Evolutionary conservation across 371 early-diverging fungal genomes (phyloP), one percentile per base, ranked within the genome.

Genomic region (Mucor lusitanicus): DNA sequence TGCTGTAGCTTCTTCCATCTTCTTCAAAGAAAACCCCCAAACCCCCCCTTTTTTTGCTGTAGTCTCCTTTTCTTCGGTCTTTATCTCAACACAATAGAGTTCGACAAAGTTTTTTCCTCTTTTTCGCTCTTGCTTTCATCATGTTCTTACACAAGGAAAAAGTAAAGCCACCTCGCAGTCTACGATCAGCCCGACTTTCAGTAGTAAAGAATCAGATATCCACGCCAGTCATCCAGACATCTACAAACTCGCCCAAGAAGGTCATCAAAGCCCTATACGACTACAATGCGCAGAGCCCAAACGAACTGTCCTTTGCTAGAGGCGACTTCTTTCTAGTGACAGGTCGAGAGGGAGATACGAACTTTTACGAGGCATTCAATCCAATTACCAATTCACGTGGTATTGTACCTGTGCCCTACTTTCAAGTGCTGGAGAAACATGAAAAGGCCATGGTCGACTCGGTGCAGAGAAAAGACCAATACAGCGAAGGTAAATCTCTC

Each of bases 301-400:
- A 86, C 30, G 93, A 95, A 71, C 79, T 96, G 1, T 87, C 92
- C 8, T 96, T 95, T 68, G 55, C 71, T 32, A 79, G 83, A 66
- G 96, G 95, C 58, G 96, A 96, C 69, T 94, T 94, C 66, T 95
- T 94, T 79, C 88, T 91, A 71, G 95, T 95, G 21, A 56, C 92
- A 21, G 90, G 90, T 39, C 85, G 86, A 64, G 91, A 91, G 59
- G 48, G 42, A 2, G 67, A 69, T 21, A 77, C 81, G 42, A 89
- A 88, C 68, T 91, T 86, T 84, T 96, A 89, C 72, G 92, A 92
- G 63, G 96, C 91, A 7, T 84, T 86, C 61, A 93, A 96, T 70
- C 94, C 95, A 30, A 75, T 89, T 53, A 88, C 86, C 32, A 87
- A 90, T 62, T 78, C 85, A 30, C 83, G 89, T 23, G 96, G 96